Base-by-base conservation (phyloP, 2,329 filamentous ascomycete genomes). In the Coniochaeta sp. region DNA sequence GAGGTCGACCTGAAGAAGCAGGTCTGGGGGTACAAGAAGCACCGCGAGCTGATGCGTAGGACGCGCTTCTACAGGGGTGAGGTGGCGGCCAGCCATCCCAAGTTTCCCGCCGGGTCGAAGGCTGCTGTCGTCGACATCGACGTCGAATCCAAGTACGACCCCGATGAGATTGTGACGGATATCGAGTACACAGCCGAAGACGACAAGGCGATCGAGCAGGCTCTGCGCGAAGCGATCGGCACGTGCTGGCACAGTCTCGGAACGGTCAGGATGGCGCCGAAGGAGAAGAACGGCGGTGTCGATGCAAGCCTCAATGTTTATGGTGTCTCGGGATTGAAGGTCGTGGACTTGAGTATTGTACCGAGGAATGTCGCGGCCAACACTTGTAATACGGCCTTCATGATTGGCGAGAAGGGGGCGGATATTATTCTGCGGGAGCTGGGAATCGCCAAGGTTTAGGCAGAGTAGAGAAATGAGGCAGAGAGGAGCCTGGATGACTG, bases 21-120 rank as follows among this genome's bases (percentile, higher is more conserved):
- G 12, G 57, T 82, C 10, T 85, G 82, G 81, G 74, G 70, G 1
- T 87, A 87, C 69, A 87, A 87, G 65, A 78, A 77, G 58, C 38
- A 74, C n/a, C 79, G 84, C 50, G 68, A 42, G 38, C 6, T 42
- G 18, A 42, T 73, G 20, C 76, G 82, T 3, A 76, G 81, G 13
- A 77, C 79, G 60, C 64, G 71, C 2, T 69, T 73, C 52, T 83
- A 76, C 64, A 58, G 70, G 52, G 70, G 79, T 59, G 71, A 78
- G 58, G 32, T 74, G 3, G 62, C 67, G 4, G 55, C 62, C 5
- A 63, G 69, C 0, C 73, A 76, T 51, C 77, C 77, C 1, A 60
- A 63, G 12, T 80, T 79, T 58, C 59, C 70, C 0, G 53, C 65
- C 1, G 65, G 60, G 0, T 76, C 72, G 1, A 62, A 67, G 12